These are phyloP conservation scores for Rubroboletus satanas DNA, from an alignment of 768 basidiomycete species.

Conservation along the genomic window DNA sequence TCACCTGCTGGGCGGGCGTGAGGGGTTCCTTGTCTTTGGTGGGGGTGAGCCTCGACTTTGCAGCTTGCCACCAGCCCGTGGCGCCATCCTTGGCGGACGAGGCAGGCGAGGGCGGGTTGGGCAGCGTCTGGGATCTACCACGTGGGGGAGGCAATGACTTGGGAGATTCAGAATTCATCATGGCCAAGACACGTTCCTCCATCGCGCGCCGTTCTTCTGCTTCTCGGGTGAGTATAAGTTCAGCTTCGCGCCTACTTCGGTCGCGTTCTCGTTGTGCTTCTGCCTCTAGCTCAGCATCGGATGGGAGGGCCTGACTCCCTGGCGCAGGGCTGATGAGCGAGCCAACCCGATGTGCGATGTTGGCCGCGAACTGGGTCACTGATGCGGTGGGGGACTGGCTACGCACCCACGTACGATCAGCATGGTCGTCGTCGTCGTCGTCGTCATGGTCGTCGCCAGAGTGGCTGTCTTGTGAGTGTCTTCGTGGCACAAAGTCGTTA, in stretches of 20 bases:
- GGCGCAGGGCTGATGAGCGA: conserved; percentile 56
- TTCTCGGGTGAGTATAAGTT: conserved; percentile 68
- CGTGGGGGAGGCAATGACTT: conserved; percentile 56
- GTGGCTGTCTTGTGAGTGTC: conserved; percentile 50
- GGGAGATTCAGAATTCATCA: conserved; percentile 49
- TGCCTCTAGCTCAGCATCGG: conserved; percentile 78
- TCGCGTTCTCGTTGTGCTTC: conserved; percentile 78
- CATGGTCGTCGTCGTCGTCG: conserved; percentile 34
- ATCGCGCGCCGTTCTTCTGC: conserved; percentile 62
- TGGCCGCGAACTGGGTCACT: conserved; percentile 68
- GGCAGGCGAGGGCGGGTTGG: conserved; percentile 60
- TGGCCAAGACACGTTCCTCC: conserved; percentile 71
- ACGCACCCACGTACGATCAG: conserved; percentile 28
- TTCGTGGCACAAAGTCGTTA: conserved; percentile 49
- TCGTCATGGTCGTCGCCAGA: conserved; percentile 40
- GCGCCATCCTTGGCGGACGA: conserved; percentile 57
- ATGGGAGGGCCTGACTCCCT: conserved; percentile 44
- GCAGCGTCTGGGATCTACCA: conserved; percentile 51
- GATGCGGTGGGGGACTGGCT: conserved; percentile 59
- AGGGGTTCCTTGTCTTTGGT: conserved; percentile 69
- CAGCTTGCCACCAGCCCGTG: conserved; percentile 66
- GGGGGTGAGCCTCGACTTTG: conserved; percentile 74
- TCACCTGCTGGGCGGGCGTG: conserved; percentile 84
- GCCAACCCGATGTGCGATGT: conserved; percentile 71
- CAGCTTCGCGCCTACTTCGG: conserved; percentile 70